Base-by-base conservation (phyloP, 2,329 filamentous ascomycete species). In the Fusarium stilboides region DNA sequence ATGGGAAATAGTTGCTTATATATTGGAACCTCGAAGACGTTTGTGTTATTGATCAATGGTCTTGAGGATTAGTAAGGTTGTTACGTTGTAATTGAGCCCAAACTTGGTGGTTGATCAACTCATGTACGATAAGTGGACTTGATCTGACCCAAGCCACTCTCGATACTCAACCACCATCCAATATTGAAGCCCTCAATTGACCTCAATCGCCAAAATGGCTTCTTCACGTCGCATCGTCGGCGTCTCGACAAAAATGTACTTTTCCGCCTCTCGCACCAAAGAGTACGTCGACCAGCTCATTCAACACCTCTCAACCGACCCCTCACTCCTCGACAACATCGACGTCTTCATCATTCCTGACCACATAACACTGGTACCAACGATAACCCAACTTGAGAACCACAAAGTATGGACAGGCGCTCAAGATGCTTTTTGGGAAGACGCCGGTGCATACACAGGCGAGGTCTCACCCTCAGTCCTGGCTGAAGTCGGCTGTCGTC, bases 181-280 rank as follows among this genome's bases (percentile, higher is more conserved):
- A 46, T 19, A 8, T 20, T 28, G 4, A 40, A 51, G 10, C 3
- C 2, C 2, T 45, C 6, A 31, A 40, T 12, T 36, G 17, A 26
- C 22, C 12, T 19, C 36, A 20, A 13, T 20, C 46, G 13, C 33
- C 44, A 24, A 20, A 34, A 76, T 74, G 72, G 28, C 73, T 45
- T 51, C 77, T 28, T 76, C 42, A 46, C 87, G 88, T 74, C 89
- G 89, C 74, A 83, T 94, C 64, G 84, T 94, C 62, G 91, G 92
- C 77, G 89, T 93, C 68, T 92, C 89, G 46, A 88, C 91, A 39
- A 94, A 94, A 75, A 92, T 94, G 88, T 94, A 94, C 85, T 94
- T 94, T 80, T 88, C 90, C 65, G 86, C 90, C 10, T 80, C 86
- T 13, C 84, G 85, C 64, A 94, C 92, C 2, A 80, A 85, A 45